Conservation (phyloP, 2,329 filamentous ascomycete genomes). For the Ascochyta clinopodiicola region DNA sequence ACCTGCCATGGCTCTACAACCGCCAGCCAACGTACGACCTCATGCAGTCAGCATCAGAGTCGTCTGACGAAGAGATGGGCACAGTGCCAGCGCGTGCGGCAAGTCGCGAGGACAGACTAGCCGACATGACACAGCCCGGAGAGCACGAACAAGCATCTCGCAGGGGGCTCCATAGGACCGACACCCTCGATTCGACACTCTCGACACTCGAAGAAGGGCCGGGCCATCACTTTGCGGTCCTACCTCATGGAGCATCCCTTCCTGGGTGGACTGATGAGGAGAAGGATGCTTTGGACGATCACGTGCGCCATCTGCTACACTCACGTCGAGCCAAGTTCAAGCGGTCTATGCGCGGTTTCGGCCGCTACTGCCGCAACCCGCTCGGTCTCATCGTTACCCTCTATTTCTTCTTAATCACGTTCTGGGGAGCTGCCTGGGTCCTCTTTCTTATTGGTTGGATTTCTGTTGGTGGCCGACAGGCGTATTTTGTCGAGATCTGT, state of each 20-base stretch:
- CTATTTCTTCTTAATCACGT: conserved; percentile 85
- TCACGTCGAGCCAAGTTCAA: conserved; percentile 81
- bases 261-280: conserved; percentile 80
- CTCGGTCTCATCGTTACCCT: conserved; percentile 83
- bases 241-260: conserved; percentile 75
- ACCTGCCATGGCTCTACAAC: conserved; percentile 76
- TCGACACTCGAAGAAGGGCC: conserved; percentile 53
- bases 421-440: conserved; percentile 87
- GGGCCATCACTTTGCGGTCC: conserved; percentile 73
- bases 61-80: conserved; percentile 38
- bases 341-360: conserved; percentile 78
- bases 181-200: conserved; percentile 43
- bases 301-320: conserved; percentile 86
- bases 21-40: conserved; percentile 79
- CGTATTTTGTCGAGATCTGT: conserved; percentile 62
- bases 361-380: conserved; percentile 74
- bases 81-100: conserved; percentile 10
- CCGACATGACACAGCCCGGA: conserved; percentile 26
- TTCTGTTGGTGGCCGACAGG: conserved; percentile 74
- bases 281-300: conserved; percentile 78
- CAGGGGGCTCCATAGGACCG: conserved; percentile 22
- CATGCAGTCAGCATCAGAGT: conserved; percentile 55
- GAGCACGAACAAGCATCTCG: conserved; percentile 25
- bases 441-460: conserved; percentile 90
- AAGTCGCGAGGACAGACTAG: conserved; percentile 17